phyloP scores from a whole-genome alignment of 148 eudicot species.

The Rhododendron ovatum region DNA sequence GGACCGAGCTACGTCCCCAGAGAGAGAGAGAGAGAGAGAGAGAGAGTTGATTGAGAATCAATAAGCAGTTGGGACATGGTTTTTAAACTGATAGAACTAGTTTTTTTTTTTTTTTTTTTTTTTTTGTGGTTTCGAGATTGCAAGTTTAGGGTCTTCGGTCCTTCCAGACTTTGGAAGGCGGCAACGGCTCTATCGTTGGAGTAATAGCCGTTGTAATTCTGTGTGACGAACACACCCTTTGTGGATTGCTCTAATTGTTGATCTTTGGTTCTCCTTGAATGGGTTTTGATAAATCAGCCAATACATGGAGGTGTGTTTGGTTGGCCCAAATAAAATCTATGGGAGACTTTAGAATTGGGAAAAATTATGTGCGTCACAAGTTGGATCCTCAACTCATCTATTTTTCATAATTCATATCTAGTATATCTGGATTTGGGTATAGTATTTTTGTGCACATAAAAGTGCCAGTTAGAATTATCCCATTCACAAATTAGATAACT shows the following conservation, averaged over 20 bases:
- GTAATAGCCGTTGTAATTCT: constrained; percentile 21
- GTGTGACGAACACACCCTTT: constrained; percentile 14
- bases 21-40: not conserved
- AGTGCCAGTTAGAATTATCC: not conserved
- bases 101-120: not conserved
- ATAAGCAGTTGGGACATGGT: not conserved
- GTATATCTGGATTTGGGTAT: not conserved
- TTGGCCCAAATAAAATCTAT: not conserved
- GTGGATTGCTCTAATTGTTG: not conserved
- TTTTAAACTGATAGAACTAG: constrained; percentile 8
- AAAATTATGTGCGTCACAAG: not conserved
- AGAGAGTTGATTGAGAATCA: not conserved
- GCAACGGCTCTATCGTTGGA: constrained; percentile 20
- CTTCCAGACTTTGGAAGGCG: not conserved
- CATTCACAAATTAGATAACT: not conserved
- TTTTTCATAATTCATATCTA: too few species aligned
- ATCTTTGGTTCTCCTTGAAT: not conserved
- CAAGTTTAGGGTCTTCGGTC: not conserved
- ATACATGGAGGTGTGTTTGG: not conserved
- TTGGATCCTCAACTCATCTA: too few species aligned
- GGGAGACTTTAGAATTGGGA: not conserved
- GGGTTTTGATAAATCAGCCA: not conserved
- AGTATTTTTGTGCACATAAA: not conserved
- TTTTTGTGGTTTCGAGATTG: not conserved
- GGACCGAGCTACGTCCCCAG: not conserved